Evolutionary conservation across 2,329 filamentous ascomycete species (phyloP).

Genomic region (Podosphaera aphanis): DNA sequence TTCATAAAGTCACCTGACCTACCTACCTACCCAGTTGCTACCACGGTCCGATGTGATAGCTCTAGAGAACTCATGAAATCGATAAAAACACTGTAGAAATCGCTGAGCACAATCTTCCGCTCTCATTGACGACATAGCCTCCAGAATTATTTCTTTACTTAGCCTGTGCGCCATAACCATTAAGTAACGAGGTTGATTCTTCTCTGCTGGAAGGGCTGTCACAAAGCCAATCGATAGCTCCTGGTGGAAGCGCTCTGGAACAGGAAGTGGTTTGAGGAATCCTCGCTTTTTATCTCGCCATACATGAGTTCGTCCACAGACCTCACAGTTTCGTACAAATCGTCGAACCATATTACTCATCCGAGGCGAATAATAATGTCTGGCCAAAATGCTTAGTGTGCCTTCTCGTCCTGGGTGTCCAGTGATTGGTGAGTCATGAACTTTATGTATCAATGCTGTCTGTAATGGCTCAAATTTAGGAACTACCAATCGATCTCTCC

Average conservation of each 20-base stretch:
- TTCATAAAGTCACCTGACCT: neutral
- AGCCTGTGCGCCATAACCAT: too few species aligned
- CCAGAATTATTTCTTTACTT: too few species aligned
- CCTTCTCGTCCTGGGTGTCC: too few species aligned
- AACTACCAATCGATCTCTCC: neutral
- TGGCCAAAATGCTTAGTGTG: neutral
- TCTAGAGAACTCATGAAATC: neutral
- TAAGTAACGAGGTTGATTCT: too few species aligned
- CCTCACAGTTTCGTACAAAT: neutral
- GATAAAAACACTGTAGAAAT: neutral
- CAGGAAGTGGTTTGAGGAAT: slow-evolving; percentile 1
- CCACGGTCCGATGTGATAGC: neutral
- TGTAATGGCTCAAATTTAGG: neutral
- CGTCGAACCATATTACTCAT: neutral
- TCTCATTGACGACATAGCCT: neutral
- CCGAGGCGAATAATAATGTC: neutral
- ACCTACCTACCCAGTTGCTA: neutral
- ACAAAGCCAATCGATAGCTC: too few species aligned
- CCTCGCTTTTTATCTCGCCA: neutral
- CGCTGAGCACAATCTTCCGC: neutral
- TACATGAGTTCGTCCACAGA: neutral
- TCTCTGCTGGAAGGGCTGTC: too few species aligned
- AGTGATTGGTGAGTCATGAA: neutral
- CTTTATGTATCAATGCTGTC: neutral
- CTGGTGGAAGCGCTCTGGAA: neutral